Conservation (phyloP, 208 protist species). For the Leishmania tropica region DNA sequence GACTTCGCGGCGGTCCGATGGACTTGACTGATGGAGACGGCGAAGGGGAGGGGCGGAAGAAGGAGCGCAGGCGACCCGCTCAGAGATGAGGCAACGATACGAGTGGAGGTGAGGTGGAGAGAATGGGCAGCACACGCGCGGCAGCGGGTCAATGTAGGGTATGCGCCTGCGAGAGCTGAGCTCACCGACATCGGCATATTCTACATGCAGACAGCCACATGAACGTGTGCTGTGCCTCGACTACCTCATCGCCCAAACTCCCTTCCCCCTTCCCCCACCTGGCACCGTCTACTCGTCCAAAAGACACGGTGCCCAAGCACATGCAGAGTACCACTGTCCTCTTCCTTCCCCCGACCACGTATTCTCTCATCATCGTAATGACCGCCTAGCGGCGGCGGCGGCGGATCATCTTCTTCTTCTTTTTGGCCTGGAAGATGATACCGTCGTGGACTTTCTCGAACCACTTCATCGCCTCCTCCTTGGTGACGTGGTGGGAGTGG, state of each 20-base stretch:
- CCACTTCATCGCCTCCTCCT: slow-evolving; percentile 99
- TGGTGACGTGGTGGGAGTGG: slow-evolving; percentile 94
- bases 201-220: background rate
- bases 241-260: background rate
- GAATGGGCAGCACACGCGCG: background rate
- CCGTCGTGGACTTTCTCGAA: slow-evolving; percentile 99
- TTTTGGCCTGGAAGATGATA: slow-evolving; percentile 94
- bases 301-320: background rate
- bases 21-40: background rate
- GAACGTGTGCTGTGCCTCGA: background rate
- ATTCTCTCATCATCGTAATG: background rate
- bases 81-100: background rate
- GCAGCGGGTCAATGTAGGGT: background rate
- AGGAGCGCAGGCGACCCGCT: background rate
- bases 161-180: background rate
- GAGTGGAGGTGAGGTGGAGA: background rate
- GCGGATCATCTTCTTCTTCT: slow-evolving; percentile 97
- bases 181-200: background rate
- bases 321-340: background rate
- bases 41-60: background rate
- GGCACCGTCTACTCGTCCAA: background rate
- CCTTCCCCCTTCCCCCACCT: background rate
- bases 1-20: background rate
- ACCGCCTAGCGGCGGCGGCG: slow-evolving; percentile 97
- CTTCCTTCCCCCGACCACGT: background rate